Evolutionary conservation across 139 green algal species (phyloP).

Genomic region (Zygnema cylindricum): DNA sequence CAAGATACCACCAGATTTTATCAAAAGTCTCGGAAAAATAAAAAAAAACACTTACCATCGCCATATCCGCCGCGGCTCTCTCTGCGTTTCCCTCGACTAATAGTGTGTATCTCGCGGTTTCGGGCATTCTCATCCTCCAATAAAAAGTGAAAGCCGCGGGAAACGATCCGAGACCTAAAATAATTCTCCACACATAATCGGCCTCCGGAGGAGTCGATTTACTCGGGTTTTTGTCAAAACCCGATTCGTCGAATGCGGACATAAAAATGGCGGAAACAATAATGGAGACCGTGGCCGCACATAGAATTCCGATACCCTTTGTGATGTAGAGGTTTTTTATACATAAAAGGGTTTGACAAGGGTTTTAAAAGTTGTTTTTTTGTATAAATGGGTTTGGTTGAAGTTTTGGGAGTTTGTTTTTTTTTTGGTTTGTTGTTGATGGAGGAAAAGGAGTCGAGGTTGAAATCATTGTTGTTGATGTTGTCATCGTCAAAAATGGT

Average conservation of each 20-base stretch:
- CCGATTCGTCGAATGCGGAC: background rate
- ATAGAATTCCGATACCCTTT: constrained; percentile 57
- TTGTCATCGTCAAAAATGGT: too few species aligned
- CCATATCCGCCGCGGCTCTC: constrained; percentile 32
- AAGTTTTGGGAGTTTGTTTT: too few species aligned
- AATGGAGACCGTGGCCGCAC: constrained; percentile 36
- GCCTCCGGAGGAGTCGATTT: constrained; percentile 45
- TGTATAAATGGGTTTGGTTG: too few species aligned
- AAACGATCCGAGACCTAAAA: constrained; percentile 57
- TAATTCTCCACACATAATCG: constrained; percentile 66
- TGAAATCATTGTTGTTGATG: too few species aligned
- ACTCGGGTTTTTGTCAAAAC: constrained; percentile 21
- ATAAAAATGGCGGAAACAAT: constrained; percentile 31
- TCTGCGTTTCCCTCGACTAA: constrained; percentile 39
- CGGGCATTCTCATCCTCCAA: constrained; percentile 56
- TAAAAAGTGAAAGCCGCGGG: constrained; percentile 66
- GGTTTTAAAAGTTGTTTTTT: too few species aligned
- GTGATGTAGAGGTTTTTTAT: too few species aligned
- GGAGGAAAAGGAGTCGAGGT: too few species aligned
- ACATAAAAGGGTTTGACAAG: too few species aligned
- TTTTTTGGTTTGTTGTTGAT: too few species aligned
- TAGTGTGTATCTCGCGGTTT: constrained; percentile 62
- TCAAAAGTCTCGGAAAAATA: too few species aligned
- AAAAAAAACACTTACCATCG: constrained; percentile 7
- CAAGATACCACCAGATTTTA: too few species aligned